phyloP scores from a whole-genome alignment of 345 rosid genomes.

The Anacardium occidentale region DNA sequence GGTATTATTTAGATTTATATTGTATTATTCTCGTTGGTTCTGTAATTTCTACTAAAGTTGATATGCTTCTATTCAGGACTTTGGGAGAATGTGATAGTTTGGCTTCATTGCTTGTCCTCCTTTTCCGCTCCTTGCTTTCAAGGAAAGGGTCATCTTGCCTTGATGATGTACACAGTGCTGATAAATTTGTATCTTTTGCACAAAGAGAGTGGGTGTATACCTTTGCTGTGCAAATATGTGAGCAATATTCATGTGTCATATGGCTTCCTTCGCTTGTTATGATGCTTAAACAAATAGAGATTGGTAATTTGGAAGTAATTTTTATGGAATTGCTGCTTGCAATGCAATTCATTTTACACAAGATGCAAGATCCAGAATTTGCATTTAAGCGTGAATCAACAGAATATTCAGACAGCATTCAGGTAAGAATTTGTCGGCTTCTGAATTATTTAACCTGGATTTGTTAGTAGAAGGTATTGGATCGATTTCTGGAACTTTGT shows the following conservation, averaged over 20 bases:
- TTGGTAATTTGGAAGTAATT: constrained; percentile 35
- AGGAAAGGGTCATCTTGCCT: constrained; percentile 48
- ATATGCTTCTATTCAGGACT: constrained; percentile 48
- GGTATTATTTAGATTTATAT: constrained; percentile 44
- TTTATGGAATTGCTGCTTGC: constrained; percentile 49
- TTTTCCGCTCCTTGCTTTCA: constrained; percentile 60
- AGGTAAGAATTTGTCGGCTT: constrained; percentile 44
- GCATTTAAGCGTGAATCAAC: constrained; percentile 55
- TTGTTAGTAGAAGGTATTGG: background rate
- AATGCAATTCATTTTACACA: constrained; percentile 56
- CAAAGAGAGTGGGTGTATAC: constrained; percentile 78
- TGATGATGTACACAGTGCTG: constrained; percentile 27
- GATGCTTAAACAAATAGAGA: constrained; percentile 49
- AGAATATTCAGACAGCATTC: constrained; percentile 59
- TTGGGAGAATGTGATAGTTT: constrained; percentile 75
- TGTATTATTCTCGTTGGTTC: constrained; percentile 7
- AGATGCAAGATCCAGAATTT: constrained; percentile 82
- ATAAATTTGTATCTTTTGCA: constrained; percentile 35
- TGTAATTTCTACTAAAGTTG: constrained; percentile 18
- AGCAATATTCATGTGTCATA: constrained; percentile 64
- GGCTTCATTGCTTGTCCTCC: constrained; percentile 74
- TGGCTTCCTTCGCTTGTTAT: constrained; percentile 86
- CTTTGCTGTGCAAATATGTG: constrained; percentile 73
- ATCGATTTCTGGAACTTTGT: background rate
- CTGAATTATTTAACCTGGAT: background rate